Base-by-base conservation (phyloP, 1,284 basidiomycete species). In the Caloboletus firmus region DNA sequence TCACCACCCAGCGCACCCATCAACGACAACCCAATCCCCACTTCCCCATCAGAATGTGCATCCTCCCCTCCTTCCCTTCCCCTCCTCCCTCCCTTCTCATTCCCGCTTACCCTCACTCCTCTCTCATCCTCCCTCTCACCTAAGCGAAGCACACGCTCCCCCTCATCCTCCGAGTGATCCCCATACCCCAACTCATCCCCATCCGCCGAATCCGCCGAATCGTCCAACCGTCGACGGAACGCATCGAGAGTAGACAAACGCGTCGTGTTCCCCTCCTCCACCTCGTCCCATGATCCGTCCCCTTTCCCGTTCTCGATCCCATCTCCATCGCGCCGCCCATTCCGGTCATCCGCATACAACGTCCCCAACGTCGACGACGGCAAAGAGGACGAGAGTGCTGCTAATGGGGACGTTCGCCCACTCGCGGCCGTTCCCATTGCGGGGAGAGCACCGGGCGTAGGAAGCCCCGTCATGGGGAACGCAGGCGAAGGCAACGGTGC, bases 11-110 rank as follows among this genome's bases (percentile, higher is more conserved):
- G 69, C 31, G 78, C 77, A 57, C 84, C 81, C 49, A 90, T 71
- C 45, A 89, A 71, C 0, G 82, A 82, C 11, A 90, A 70, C 0
- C 87, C 87, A 46, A 90, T 89, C 0, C 83, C 86, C 2, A 79
- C 73, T 51, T 81, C 82, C 4, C 81, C 85, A 56, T 87, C 85
- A 4, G 76, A 79, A 43, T 74, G 55, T 3, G 62, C 70, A 7
- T 67, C 64, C 12, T 58, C 62, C 10, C 3, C 52, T 4, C 35
- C 40, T 17, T 28, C 40, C 4, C 4, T 4, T n/a, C 28, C 44
- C n/a, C 15, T 28, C 17, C 26, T 12, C 10, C 24, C 24, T 13
- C 22, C 22, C n/a, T 34, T 4, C 24, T 37, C 36, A 6, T 39
- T 40, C 24, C 9, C 43, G 9, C 24, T 42, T 36, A 15, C 15